Evolutionary conservation across 768 basidiomycete species (phyloP), one percentile per base, ranked within the genome.

Genomic region (Boletus coccyginus): DNA sequence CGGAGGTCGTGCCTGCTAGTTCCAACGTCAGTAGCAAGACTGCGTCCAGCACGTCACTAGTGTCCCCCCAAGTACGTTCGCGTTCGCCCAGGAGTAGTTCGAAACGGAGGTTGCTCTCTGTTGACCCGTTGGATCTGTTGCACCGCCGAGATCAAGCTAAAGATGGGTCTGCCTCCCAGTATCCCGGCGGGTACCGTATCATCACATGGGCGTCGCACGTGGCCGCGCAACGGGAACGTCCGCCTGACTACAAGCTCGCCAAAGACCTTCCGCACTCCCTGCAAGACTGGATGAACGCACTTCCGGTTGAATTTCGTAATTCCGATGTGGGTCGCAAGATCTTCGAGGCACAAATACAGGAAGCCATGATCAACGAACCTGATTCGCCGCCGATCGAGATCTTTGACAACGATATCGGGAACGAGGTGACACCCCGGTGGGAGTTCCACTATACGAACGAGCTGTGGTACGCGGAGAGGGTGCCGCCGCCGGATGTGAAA

Each of bases 401-500:
- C 27, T 69, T 56, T 41, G 67, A 83, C 49, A 93, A 94, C 63
- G 70, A 79, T 0, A 74, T 92, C 24, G 90, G 91, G 57, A 67
- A 77, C 10, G 87, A 88, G 57, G 76, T 82, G 11, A 81, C 86
- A 21, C 93, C 94, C 0, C 81, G 81, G 27, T 92, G 89, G 83
- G 93, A 96, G 63, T 97, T 94, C 63, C 77, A 86, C 57, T 96
- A 96, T 68, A 85, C 89, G 12, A 94, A 96, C 68, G 73, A 82
- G 50, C 84, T 94, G 77, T 88, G 89, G 79, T 84, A 86, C 56
- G 83, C 81, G 2, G 78, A 84, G 13, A 83, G 76, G 6, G 87
- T 94, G 3, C 84, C 86, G 0, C 78, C 78, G 12, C 87, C 91
- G 1, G 84, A 89, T 59, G 64, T 81, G 19, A 70, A 74, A 35